Conservation (phyloP, 371 early-diverging fungal species). For the Mortierella sp. region DNA sequence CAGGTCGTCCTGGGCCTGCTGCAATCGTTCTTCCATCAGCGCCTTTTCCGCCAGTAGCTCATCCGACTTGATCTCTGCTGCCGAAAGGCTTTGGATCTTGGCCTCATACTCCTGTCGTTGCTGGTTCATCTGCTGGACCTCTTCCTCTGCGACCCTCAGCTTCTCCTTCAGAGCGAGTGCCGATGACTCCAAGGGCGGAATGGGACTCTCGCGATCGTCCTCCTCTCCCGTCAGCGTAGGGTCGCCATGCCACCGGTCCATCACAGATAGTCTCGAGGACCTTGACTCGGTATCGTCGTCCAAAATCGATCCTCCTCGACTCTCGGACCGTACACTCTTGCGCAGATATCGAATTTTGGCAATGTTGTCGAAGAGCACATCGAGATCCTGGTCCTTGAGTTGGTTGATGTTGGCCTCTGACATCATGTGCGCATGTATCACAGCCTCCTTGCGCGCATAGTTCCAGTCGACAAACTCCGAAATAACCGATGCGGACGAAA, state of each 20-base stretch:
- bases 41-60: slow-evolving; percentile 55
- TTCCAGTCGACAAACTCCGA: slow-evolving; percentile 84
- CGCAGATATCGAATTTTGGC: slow-evolving; percentile 67
- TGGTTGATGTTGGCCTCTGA: slow-evolving; percentile 62
- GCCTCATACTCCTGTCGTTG: slow-evolving; percentile 72
- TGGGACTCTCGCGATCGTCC: slow-evolving; percentile 30
- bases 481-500: slow-evolving; percentile 63
- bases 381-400: slow-evolving; percentile 72
- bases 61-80: slow-evolving; percentile 60
- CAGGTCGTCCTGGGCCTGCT: slow-evolving; percentile 66
- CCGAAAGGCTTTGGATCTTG: slow-evolving; percentile 65
- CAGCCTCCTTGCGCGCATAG: slow-evolving; percentile 81
- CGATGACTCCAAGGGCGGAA: slow-evolving; percentile 37
- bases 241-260: slow-evolving; percentile 47
- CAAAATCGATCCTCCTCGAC: slow-evolving; percentile 63
- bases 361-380: slow-evolving; percentile 70
- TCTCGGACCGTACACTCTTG: slow-evolving; percentile 63
- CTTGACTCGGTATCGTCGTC: slow-evolving; percentile 69
- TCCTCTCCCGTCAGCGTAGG: slow-evolving; percentile 22
- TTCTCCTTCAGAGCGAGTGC: slow-evolving; percentile 64
- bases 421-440: slow-evolving; percentile 61
- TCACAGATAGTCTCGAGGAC: slow-evolving; percentile 35
- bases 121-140: slow-evolving; percentile 67
- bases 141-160: slow-evolving; percentile 65
- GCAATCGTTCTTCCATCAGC: slow-evolving; percentile 59